Base-by-base conservation (phyloP, 2,329 filamentous ascomycete species). In the Fusarium haematococcum region DNA sequence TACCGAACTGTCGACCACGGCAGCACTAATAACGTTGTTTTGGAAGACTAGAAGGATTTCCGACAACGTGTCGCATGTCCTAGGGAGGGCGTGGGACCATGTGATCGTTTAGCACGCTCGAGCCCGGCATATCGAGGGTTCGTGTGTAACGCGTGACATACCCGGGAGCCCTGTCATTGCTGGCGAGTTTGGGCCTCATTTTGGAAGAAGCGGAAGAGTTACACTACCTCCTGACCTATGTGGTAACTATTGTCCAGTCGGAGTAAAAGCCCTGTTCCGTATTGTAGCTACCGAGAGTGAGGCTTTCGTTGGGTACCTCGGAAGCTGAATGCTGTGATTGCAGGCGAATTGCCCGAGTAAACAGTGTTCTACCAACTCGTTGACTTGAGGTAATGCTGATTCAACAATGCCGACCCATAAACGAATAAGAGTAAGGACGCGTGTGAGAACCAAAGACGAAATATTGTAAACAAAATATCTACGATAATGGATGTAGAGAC, bases 1-100 rank as follows among this genome's bases (percentile, higher is more conserved):
- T 35, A 83, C 13, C 87, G 86, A n/a, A 86, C 90, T 5, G 88
- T 88, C 3, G 85, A 89, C 65, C 56, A n/a, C 56, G 65, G 4
- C 67, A 70, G 27, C 72, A 69, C 10, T 68, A 69, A 16, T 54
- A 62, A 35, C 68, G 69, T 27, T 71, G 76, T 27, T 54, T 77
- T 10, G 59, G 48, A 52, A 52, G 25, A 52, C 48, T 14, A 45
- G 18, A 74, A 77, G 43, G 41, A 67, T 76, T 30, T 66, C 74
- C 13, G 63, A 62, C 25, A 68, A 43, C 20, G 69, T 73, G 20
- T 70, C 71, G 4, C 50, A 63, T 16, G 65, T 65, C 1, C 73
- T 70, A 72, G 71, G 69, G 8, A 65, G 74, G 6, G 67, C 64
- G 14, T 33, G 57, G 4, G 60, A 64, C 16, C 54, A 68, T 63